Evolutionary conservation across 2,329 filamentous ascomycete species (phyloP), one percentile per base, ranked within the genome.

Genomic region (Colletotrichum sp.): DNA sequence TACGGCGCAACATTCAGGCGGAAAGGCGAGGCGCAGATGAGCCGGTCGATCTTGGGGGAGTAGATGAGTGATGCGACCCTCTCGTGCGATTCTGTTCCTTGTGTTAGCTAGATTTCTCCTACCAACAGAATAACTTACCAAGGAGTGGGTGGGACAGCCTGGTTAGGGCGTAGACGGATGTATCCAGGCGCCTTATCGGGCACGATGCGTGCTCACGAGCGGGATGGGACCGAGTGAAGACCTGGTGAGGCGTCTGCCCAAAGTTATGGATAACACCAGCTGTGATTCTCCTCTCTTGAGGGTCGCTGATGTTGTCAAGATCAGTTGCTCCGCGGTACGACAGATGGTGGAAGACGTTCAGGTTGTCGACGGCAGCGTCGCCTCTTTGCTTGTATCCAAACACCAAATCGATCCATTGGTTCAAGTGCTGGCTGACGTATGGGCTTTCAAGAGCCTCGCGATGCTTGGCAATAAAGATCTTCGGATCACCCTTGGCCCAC

Each of bases 221-320:
- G 5, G 94, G 93, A 84, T 99, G 97, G 15, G 94, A 89, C 75
- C 94, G 93, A 60, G 92, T 91, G 83, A 99, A 99, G 18, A 99
- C 94, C 83, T 99, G 98, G 80, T 98, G 95, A 3, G 98, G 97
- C 2, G 98, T 99, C 84, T 99, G 97, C 1, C 97, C 97, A 84
- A 99, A 99, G 80, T 99, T 99, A 85, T 99, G 96, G 80, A 99
- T 99, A 79, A 98, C 98, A 39, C 95, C 95, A 70, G 98, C 98
- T 1, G 96, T 96, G 7, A 96, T 95, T 8, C 96, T 89, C 59
- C 96, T 91, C 84, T 99, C 96, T 72, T 96, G 92, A 1, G 95
- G 94, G 82, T 99, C 96, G 9, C 93, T 92, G 76, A 99, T 99
- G 68, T 93, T 93, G 83, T 99, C 97, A 6, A 99, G 88, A 83